Percentiles rank a stretch among this genome's conserved stretches.
These are phyloP conservation scores for Fusarium falciforme DNA, from an alignment of 2,329 filamentous ascomycete genomes.

Conservation along the genomic window DNA sequence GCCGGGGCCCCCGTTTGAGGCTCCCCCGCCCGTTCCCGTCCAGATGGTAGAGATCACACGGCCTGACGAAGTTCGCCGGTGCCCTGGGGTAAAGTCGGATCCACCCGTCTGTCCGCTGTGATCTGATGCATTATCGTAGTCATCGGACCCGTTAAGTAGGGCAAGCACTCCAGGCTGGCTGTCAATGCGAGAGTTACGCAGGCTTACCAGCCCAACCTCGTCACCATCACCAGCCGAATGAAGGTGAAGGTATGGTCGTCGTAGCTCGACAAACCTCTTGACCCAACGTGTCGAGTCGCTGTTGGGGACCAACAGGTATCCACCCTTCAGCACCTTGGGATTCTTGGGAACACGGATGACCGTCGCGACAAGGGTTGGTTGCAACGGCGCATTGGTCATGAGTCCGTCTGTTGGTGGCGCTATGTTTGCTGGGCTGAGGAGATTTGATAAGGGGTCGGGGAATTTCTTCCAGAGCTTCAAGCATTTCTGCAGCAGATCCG, in stretches of 20 bases:
- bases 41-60: conserved; percentile 67
- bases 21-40: conserved; percentile 58
- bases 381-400: conserved; percentile 57
- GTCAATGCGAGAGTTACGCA: conserved; percentile 91
- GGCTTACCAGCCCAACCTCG: conserved; percentile 88
- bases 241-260: conserved; percentile 91
- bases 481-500: conserved; percentile 63
- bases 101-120: conserved; percentile 48
- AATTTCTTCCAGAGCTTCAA: conserved; percentile 74
- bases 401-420: conserved; percentile 76
- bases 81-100: conserved; percentile 56
- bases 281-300: conserved; percentile 87
- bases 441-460: conserved; percentile 65
- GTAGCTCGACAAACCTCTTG: conserved; percentile 91
- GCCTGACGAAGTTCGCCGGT: conserved; percentile 63
- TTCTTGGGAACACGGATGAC: conserved; percentile 86
- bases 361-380: conserved; percentile 77
- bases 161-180: conserved; percentile 89
- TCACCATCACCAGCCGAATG: conserved; percentile 88
- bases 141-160: conserved; percentile 69
- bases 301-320: conserved; percentile 88
- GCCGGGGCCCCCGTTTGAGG: conserved; percentile 47
- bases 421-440: conserved; percentile 71
- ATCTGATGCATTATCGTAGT: conserved; percentile 50
- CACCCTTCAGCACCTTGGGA: conserved; percentile 82